These are phyloP conservation scores for Orbilia oligospora DNA, from an alignment of 2,329 filamentous ascomycete genomes.

Conservation along the genomic window DNA sequence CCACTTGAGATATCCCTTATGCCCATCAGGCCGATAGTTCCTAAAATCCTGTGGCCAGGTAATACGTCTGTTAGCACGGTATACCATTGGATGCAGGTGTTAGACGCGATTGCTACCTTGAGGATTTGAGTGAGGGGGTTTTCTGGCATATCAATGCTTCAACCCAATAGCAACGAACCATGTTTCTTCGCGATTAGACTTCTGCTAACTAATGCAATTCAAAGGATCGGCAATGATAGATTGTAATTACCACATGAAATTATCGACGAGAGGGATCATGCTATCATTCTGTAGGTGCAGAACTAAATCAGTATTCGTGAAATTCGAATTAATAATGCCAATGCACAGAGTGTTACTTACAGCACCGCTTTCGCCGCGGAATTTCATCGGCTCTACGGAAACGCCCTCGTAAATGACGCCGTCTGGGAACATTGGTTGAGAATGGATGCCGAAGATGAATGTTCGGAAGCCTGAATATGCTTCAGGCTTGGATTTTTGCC, in stretches of 20 bases:
- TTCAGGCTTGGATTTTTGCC: slow-evolving; percentile 85
- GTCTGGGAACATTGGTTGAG: slow-evolving; percentile 92
- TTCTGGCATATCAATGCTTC: slow-evolving; percentile 80
- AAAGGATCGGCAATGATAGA: background rate
- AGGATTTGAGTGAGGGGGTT: slow-evolving; percentile 92
- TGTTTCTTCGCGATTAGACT: background rate
- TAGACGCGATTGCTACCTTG: slow-evolving; percentile 19
- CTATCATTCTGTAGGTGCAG: slow-evolving; percentile 78
- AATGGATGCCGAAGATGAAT: slow-evolving; percentile 96
- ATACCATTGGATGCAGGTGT: too few relatives aligned
- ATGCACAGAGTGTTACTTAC: slow-evolving; percentile 16
- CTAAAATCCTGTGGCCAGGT: slow-evolving; percentile 77
- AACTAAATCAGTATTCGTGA: slow-evolving; percentile 12
- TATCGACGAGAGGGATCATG: slow-evolving; percentile 92
- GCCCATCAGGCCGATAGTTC: slow-evolving; percentile 88
- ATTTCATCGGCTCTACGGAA: slow-evolving; percentile 80
- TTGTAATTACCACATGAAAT: slow-evolving; percentile 72
- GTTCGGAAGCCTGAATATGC: slow-evolving; percentile 92
- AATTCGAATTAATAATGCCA: background rate
- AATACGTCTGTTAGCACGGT: slow-evolving; percentile 65
- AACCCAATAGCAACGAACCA: background rate
- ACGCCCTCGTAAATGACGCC: slow-evolving; percentile 92
- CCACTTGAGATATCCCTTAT: slow-evolving; percentile 84
- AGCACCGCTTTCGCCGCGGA: slow-evolving; percentile 92
- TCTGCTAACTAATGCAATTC: background rate